A percentile compares a stretch with the other conserved stretches of the same genome.
Conservation (phyloP, 768 basidiomycete genomes). For the Daedaleopsis sinensis region DNA sequence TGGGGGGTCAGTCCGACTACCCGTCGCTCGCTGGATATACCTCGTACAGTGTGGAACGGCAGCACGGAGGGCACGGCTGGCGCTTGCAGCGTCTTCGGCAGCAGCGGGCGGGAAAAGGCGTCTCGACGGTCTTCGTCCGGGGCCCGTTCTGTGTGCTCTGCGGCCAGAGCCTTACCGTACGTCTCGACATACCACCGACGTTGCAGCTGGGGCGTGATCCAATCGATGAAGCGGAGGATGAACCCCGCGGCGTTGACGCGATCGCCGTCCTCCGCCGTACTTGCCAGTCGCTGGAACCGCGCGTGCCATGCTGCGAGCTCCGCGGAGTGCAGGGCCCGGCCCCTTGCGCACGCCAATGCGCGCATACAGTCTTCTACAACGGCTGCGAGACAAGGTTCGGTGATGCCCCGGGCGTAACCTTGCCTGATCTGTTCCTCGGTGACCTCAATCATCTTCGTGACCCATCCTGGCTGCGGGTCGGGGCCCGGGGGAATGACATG, state of each 20-base stretch:
- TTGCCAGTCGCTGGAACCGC: conserved; percentile 35
- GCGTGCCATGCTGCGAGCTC: conserved; percentile 37
- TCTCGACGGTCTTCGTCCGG: conserved; percentile 10
- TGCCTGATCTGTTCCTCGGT: conserved; percentile 42
- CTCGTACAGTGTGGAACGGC: conserved; percentile 51
- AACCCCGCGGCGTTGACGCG: conserved; percentile 44
- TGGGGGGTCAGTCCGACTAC: neutral
- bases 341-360: conserved; percentile 34
- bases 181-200: conserved; percentile 44
- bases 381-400: conserved; percentile 30
- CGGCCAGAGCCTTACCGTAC: conserved; percentile 34
- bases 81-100: conserved; percentile 29
- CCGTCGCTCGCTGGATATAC: neutral
- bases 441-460: conserved; percentile 39
- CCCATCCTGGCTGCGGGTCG: conserved; percentile 33
- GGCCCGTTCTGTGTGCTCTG: conserved; percentile 19
- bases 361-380: conserved; percentile 42
- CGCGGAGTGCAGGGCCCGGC: conserved; percentile 26
- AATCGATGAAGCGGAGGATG: conserved; percentile 47
- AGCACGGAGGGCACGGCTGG: conserved; percentile 45
- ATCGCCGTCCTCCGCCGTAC: conserved; percentile 24
- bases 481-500: conserved; percentile 15
- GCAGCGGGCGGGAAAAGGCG: conserved; percentile 22
- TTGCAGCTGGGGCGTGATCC: conserved; percentile 45
- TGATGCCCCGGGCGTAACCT: conserved; percentile 34